Evolutionary conservation across 345 rosid genomes (phyloP).

Genomic region (Rhodamnia argentea): DNA sequence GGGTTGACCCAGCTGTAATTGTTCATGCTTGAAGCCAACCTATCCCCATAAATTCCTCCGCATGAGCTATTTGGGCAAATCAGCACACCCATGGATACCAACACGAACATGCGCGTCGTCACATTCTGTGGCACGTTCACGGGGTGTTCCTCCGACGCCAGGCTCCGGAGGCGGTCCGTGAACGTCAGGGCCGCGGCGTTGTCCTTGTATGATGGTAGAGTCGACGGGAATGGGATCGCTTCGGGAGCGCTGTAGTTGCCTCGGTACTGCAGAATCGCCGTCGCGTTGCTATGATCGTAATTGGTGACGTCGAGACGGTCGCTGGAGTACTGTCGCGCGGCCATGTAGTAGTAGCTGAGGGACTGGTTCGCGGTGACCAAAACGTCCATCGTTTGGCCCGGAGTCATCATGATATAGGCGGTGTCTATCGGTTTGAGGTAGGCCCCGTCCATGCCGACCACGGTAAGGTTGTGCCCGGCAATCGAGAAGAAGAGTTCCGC

Average conservation of each 20-base stretch:
- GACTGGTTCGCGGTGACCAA: slow-evolving; percentile 7
- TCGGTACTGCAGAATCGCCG: slow-evolving; percentile 3
- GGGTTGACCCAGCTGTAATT: slow-evolving; percentile 4
- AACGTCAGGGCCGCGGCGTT: not conserved
- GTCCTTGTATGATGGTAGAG: not conserved
- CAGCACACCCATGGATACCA: not conserved
- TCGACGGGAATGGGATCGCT: not conserved
- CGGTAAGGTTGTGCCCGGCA: slow-evolving; percentile 5
- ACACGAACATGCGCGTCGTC: not conserved
- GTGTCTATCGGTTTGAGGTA: slow-evolving; percentile 6
- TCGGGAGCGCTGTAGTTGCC: slow-evolving; percentile 1
- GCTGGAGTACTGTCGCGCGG: not conserved
- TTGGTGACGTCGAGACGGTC: not conserved
- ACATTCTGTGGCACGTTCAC: slow-evolving; percentile 1
- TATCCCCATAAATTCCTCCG: not conserved
- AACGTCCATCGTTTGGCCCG: slow-evolving; percentile 16
- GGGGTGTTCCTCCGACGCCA: not conserved
- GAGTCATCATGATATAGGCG: slow-evolving; percentile 3
- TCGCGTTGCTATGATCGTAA: slow-evolving; percentile 3
- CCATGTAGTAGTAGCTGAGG: slow-evolving; percentile 6
- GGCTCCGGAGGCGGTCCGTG: not conserved
- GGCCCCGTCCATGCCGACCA: slow-evolving; percentile 9
- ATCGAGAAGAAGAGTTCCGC: slow-evolving; percentile 10
- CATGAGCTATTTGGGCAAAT: not conserved
- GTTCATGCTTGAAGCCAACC: slow-evolving; percentile 4